Evolutionary conservation across 805 yeast species (phyloP), one percentile per base, ranked within the genome.

Genomic region (Kuraishia piskuri): DNA sequence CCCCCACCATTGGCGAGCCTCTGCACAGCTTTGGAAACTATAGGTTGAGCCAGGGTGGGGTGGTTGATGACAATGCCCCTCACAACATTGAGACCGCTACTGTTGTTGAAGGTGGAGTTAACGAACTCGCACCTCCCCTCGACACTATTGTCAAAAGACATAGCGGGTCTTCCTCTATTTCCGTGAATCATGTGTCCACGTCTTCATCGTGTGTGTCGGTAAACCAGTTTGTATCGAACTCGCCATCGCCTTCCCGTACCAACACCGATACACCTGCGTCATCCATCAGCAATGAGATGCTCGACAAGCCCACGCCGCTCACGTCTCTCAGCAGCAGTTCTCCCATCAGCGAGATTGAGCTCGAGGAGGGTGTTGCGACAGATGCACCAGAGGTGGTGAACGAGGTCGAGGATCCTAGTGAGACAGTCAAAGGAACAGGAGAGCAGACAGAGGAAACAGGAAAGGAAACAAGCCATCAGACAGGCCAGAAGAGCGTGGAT

Each of bases 111-210:
- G 10, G 10, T 25, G 31, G 31, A 25, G 9, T 25, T 10, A 25
- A 6, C 10, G 31, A 10, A 25, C 31, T 7, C 9, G 10, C 31
- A 6, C 31, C 31, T 25, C 9, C 31, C 10, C 31, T 31, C 14
- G 40, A 31, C 17, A 14, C 9, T 3, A 31, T 14, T 31, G 14
- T 19, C 9, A 60, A 60, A 17, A 52, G 54, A 2, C 49, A 60
- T 14, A 57, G 56, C 22, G 59, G 63, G 7, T 58, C 65, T 10
- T 60, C 65, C 5, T 59, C 65, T 8, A 56, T 61, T 20, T 52
- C 58, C 6, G 46, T 50, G 7, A 51, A 51, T 25, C 52, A 54
- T 19, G 17, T 26, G 2, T 53, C 55, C 8, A 49, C 55, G 5
- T 48, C 57, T 19, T 58, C 60, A 20, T 56, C 60, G 25, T 52